Evolutionary conservation across 768 basidiomycete species (phyloP), one percentile per base, ranked within the genome.

Genomic region (Trichaptum fuscoviolaceum): DNA sequence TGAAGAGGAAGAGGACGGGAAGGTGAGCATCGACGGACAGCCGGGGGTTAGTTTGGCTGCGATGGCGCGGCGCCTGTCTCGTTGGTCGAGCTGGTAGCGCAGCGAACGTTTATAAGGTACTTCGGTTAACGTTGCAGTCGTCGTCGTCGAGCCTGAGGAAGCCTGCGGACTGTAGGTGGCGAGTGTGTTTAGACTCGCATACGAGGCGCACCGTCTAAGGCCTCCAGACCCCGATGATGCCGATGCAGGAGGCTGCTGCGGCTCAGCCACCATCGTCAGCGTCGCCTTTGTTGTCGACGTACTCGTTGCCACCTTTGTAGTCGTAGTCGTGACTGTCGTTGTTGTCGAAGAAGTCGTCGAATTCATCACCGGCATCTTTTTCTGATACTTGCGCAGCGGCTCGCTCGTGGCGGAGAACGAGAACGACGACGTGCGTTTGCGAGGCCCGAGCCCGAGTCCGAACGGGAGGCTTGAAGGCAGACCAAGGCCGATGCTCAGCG

Each of bases 401-500:
- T 52, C 42, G 42, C 30, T n/a, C 30, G 42, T 2, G 42, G 42
- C 20, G 42, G 12, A 12, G 3, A 52, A 12, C 2, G 42, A 52
- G 42, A 52, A 52, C 5, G 42, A 52, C 15, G 42, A 52, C 42
- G 42, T 52, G 42, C 42, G 42, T 52, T 52, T 52, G 42, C 42
- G 42, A 52, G 42, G 42, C 42, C 42, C 42, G 12, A 15, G 10
- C 3, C 6, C 6, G 20, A 52, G 42, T 12, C 42, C 42, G 12
- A 15, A 20, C 3, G 42, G 42, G 20, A 52, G 42, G 42, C 42
- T 52, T 20, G 10, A 52, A 52, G 42, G 42, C 42, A 52, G 15
- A 52, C 42, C 42, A 52, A 52, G 42, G 42, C 42, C 42, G n/a
- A n/a, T n/a, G n/a, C n/a, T n/a, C 42, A 52, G 42, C 42, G 42